phyloP scores from a whole-genome alignment of 805 yeast species.

The Myxozyma nipponensis region DNA sequence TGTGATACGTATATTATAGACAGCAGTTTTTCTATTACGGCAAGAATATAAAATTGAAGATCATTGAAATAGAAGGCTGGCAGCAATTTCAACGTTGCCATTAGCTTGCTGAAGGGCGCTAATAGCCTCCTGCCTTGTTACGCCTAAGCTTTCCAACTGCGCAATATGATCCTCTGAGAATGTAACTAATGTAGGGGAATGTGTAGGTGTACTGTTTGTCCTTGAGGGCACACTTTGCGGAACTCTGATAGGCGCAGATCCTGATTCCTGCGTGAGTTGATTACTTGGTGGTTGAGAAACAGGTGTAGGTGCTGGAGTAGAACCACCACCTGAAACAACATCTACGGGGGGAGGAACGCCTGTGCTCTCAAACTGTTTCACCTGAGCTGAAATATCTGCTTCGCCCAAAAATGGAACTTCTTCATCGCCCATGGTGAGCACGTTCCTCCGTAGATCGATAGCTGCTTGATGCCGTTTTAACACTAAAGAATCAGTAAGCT shows the following conservation, averaged over 20 bases:
- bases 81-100: conserved; percentile 85
- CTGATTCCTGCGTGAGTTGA: neutral
- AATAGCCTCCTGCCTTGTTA: conserved; percentile 58
- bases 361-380: conserved; percentile 18
- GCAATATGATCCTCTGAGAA: conserved; percentile 41
- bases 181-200: neutral
- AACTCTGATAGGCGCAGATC: neutral
- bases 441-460: conserved; percentile 66
- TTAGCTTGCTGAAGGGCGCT: conserved; percentile 60
- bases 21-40: neutral
- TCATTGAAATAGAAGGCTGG: conserved; percentile 47
- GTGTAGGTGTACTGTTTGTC: neutral
- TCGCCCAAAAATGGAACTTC: conserved; percentile 72
- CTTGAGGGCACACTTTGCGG: neutral
- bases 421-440: conserved; percentile 65
- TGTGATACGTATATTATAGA: too few relatives aligned
- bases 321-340: neutral
- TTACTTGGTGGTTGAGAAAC: conserved; percentile 6
- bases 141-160: conserved; percentile 66
- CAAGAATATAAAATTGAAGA: neutral
- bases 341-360: conserved; percentile 6
- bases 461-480: conserved; percentile 79
- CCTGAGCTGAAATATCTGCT: conserved; percentile 55
- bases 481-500: conserved; percentile 40
- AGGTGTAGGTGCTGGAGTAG: conserved; percentile 11